Conservation (phyloP, 2,329 filamentous ascomycete genomes). For the Fusarium sp. region DNA sequence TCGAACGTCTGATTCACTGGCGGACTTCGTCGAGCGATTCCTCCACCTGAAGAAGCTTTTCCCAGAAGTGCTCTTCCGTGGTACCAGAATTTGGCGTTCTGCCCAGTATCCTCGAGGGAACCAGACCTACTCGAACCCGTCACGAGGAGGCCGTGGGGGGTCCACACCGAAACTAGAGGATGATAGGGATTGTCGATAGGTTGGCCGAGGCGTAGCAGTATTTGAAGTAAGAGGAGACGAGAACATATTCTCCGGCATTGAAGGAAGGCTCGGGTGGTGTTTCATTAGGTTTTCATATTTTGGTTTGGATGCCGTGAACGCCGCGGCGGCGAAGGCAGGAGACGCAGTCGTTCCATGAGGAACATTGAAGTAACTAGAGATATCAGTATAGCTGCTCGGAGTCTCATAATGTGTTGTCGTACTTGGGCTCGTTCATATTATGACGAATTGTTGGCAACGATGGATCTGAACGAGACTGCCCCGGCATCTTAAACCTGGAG, state of each 20-base stretch:
- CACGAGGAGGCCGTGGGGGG: constrained; percentile 63
- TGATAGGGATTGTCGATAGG: not conserved
- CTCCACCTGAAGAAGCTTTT: constrained; percentile 54
- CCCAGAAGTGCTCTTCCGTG: constrained; percentile 46
- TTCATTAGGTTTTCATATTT: constrained; percentile 18
- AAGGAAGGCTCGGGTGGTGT: constrained; percentile 29
- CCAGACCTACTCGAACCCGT: constrained; percentile 70
- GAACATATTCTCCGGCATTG: constrained; percentile 13
- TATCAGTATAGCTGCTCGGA: not conserved
- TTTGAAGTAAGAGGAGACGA: not conserved
- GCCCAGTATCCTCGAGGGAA: constrained; percentile 71
- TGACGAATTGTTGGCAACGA: not conserved
- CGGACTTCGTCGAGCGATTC: constrained; percentile 49
- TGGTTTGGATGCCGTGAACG: constrained; percentile 6
- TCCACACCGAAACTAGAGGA: constrained; percentile 51
- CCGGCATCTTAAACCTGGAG: constrained; percentile 30
- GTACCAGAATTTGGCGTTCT: constrained; percentile 55
- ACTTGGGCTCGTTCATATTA: constrained; percentile 40
- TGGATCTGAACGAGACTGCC: constrained; percentile 23
- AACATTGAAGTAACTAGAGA: constrained; percentile 47
- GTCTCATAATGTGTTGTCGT: not conserved
- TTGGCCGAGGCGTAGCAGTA: constrained; percentile 1
- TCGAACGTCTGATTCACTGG: constrained; percentile 46
- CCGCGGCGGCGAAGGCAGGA: constrained; percentile 18
- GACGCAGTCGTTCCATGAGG: constrained; percentile 28